Evolutionary conservation across 2,329 filamentous ascomycete species (phyloP), one percentile per base, ranked within the genome.

Genomic region (Lecanicillium sp.): DNA sequence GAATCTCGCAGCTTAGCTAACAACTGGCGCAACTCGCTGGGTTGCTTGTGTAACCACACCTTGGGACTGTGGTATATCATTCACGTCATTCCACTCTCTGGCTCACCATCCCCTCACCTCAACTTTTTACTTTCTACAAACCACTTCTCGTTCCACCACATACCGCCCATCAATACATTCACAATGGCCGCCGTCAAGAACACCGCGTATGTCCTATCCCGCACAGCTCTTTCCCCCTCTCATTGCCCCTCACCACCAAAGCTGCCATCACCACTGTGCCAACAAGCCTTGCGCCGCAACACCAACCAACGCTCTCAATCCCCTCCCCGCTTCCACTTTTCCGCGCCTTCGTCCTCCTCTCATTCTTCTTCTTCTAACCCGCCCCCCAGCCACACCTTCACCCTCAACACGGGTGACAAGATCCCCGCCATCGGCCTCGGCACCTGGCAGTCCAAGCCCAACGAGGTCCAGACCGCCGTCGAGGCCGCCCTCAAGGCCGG

Each of bases 351-450:
- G 2, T 4, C 26, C 21, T 23, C 15, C 27, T 10, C 44, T 48
- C 12, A 7, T 38, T 12, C 19, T n/a, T 17, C 40, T 14, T 32
- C 27, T 30, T 21, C 23, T 37, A 23, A 20, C 35, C 24, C 40
- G 11, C 30, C 19, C 19, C 15, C 5, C 47, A 53, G 51, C 15
- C 53, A 51, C 27, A 77, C 79, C 60, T 84, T 83, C 62, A 82
- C 78, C 56, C 79, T 88, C 65, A 86, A 87, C 70, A 84, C 82
- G 46, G 87, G 87, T 51, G 84, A 78, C 65, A 83, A 87, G 69
- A 93, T 93, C 52, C 85, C 86, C 49, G 82, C 83, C 57, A 67
- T 90, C 55, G 86, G 86, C 52, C 75, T 90, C 38, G 87, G 87
- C 49, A 90, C 87, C 48, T 90, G 86, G 86, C 85, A 89, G 61